Evolutionary conservation across 2,329 filamentous ascomycete genomes (phyloP).

Genomic region (Colletotrichum agaves): DNA sequence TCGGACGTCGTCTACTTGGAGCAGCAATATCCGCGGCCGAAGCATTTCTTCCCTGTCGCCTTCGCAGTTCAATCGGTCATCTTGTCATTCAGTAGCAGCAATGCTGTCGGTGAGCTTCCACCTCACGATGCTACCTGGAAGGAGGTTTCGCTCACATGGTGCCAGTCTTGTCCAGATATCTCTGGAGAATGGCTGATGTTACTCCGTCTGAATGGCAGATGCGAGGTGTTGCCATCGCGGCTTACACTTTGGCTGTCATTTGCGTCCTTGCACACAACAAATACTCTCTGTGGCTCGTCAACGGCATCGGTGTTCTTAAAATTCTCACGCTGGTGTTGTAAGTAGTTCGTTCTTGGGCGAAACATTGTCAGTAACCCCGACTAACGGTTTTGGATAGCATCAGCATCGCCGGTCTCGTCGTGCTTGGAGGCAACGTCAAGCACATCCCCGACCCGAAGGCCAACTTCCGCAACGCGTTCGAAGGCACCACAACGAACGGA

Average conservation of each 20-base stretch:
- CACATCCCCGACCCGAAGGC: conserved; percentile 45
- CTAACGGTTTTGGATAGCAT: conserved; percentile 46
- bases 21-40: conserved; percentile 72
- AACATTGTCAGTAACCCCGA: too few species aligned
- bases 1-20: conserved; percentile 76
- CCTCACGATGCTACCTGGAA: too few species aligned
- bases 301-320: conserved; percentile 69
- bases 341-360: not conserved
- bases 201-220: conserved; percentile 69
- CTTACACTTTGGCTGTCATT: conserved; percentile 68
- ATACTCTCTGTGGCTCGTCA: conserved; percentile 65
- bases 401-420: conserved; percentile 69
- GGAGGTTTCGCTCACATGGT: too few species aligned
- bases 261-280: conserved; percentile 66
- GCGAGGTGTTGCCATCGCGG: conserved; percentile 74
- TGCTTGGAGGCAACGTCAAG: conserved; percentile 56
- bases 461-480: conserved; percentile 52
- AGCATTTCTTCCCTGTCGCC: conserved; percentile 70
- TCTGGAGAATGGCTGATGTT: conserved; percentile 66
- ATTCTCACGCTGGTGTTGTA: conserved; percentile 69
- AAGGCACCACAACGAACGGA: conserved; percentile 48
- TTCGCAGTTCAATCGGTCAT: conserved; percentile 73
- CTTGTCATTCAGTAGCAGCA: conserved; percentile 73
- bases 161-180: conserved; percentile 68
- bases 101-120: conserved; percentile 60